Base-by-base conservation (phyloP, 139 green algal species). In the Bryopsis sp. region DNA sequence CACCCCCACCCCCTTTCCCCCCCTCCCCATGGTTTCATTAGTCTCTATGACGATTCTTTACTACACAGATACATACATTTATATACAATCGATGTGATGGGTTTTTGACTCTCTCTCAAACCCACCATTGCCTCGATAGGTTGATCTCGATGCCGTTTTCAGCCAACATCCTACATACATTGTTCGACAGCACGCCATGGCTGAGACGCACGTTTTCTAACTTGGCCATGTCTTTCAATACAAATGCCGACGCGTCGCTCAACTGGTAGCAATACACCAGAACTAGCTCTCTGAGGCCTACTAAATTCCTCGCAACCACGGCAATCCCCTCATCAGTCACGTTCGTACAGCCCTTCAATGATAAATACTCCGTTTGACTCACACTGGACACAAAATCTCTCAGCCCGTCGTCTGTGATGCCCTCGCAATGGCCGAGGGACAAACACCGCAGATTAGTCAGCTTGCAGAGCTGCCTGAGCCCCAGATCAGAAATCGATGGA, bases 261-360 rank as follows among this genome's bases (percentile, higher is more conserved):
- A 69, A 8, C 4, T 7, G 37, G 26, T 69, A 69, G 37, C 62
- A 69, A 57, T 69, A 38, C 19, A n/a, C 62, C n/a, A 69, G 24
- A 54, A 57, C 62, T 22, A 69, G 62, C 19, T 69, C 62, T 33
- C 43, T 7, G 3, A 69, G 7, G n/a, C 54, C 35, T 22, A 24
- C 7, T 11, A 69, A 57, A 31, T 22, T 11, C 24, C 8, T 37
- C 7, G 35, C 37, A 8, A 57, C 19, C 15, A 35, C 28, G 8
- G 11, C 37, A 38, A 69, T 37, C 3, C 31, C 62, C 37, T 57
- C 8, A n/a, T 69, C 37, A 24, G 62, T 58, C 5, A 69, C 26
- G 6, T 38, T 35, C 6, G 28, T 38, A 35, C 62, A 69, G 39
- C 38, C 37, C 4, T 37, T 11, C 4, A 69, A 35, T 35, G 62